These are phyloP conservation scores for Epichloe festucae DNA, from an alignment of 2,329 filamentous ascomycete genomes.

Conservation along the genomic window DNA sequence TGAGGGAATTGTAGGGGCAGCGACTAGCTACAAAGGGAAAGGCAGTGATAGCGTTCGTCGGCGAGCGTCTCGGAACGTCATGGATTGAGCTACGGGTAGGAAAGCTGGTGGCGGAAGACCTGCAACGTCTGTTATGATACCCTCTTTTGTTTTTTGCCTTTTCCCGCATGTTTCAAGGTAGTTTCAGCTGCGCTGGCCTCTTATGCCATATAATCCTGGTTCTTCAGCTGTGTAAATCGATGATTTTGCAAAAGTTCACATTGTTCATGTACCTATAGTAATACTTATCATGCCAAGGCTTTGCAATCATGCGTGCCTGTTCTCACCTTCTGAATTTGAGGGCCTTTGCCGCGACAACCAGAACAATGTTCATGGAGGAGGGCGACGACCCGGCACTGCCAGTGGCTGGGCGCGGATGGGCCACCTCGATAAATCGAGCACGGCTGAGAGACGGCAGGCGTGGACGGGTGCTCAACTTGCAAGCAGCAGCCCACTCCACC, in stretches of 20 bases:
- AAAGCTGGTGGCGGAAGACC: not conserved
- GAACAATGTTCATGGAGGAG: no score
- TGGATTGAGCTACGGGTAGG: slow-evolving; percentile 7
- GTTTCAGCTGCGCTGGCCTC: not conserved
- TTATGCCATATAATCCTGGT: not conserved
- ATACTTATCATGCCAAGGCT: no score
- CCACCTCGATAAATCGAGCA: no score
- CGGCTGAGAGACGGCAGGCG: no score
- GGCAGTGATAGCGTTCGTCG: slow-evolving; percentile 19
- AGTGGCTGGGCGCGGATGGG: no score
- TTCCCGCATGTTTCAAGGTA: not conserved
- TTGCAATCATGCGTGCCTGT: no score
- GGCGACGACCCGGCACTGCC: no score
- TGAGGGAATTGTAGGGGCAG: slow-evolving; percentile 34
- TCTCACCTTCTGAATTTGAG: no score
- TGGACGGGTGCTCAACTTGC: no score
- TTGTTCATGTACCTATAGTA: no score
- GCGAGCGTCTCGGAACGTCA: slow-evolving; percentile 15
- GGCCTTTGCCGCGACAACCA: no score
- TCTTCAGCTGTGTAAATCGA: not conserved
- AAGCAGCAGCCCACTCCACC: not conserved
- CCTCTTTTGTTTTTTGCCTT: not conserved
- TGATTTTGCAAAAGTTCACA: not conserved
- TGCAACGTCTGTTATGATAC: slow-evolving; percentile 1
- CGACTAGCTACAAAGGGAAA: slow-evolving; percentile 38